phyloP scores from a whole-genome alignment of 768 basidiomycete genomes.

The Boletus insuetus region DNA sequence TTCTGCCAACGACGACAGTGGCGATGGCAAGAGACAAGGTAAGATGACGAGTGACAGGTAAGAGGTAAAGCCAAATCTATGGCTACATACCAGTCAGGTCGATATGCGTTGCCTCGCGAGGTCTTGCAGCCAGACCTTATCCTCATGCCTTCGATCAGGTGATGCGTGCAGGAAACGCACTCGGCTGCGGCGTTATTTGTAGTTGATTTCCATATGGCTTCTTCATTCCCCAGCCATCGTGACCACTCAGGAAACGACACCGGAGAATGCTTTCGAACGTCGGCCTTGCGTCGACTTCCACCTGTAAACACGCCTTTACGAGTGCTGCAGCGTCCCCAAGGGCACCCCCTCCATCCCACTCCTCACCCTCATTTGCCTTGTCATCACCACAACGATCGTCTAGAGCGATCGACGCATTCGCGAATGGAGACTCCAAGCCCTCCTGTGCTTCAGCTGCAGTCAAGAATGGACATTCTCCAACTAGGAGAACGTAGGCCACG shows the following conservation, averaged over 20 bases:
- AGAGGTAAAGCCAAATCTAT: slow-evolving; percentile 8
- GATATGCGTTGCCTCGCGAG: background rate
- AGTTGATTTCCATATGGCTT: slow-evolving; percentile 28
- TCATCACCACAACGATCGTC: slow-evolving; percentile 80
- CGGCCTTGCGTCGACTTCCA: slow-evolving; percentile 76
- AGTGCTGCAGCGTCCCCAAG: slow-evolving; percentile 83
- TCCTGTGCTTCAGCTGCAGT: slow-evolving; percentile 89
- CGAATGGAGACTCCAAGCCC: slow-evolving; percentile 72
- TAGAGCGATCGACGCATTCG: slow-evolving; percentile 70
- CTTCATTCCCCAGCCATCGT: slow-evolving; percentile 66
- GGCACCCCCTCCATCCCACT: slow-evolving; percentile 78
- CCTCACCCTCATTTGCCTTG: slow-evolving; percentile 70
- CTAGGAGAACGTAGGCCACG: slow-evolving; percentile 90
- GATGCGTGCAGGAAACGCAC: slow-evolving; percentile 32
- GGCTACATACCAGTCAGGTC: slow-evolving; percentile 8
- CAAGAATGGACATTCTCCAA: slow-evolving; percentile 90
- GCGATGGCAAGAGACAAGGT: slow-evolving; percentile 2
- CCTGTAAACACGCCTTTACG: slow-evolving; percentile 78
- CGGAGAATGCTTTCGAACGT: slow-evolving; percentile 81
- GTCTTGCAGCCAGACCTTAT: slow-evolving; percentile 1
- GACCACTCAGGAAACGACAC: slow-evolving; percentile 77
- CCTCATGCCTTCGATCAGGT: slow-evolving; percentile 22
- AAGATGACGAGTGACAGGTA: background rate
- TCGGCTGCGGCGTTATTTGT: slow-evolving; percentile 26
- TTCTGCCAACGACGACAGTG: slow-evolving; percentile 1